A percentile compares a stretch with the other conserved stretches of the same genome.
These are phyloP conservation scores for Erodium trifolium DNA, from an alignment of 441 rosid species.

Conservation along the genomic window DNA sequence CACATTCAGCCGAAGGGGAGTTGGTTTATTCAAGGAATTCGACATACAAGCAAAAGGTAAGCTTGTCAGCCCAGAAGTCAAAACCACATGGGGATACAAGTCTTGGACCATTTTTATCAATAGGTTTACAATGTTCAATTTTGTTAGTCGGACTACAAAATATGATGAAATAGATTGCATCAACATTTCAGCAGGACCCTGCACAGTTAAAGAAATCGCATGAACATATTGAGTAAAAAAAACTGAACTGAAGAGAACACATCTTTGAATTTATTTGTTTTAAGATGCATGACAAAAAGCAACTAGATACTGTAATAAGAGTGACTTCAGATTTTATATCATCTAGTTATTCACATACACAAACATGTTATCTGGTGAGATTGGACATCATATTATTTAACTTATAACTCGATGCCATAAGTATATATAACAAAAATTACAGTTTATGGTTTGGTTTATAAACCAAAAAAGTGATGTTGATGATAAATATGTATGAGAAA, in stretches of 20 bases:
- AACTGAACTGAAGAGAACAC: neutral
- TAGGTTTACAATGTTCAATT: constrained; percentile 23
- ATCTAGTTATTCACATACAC: neutral
- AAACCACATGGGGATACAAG: constrained; percentile 29
- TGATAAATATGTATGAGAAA: neutral
- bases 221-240: neutral
- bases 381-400: no score
- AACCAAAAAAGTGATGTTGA: neutral
- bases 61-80: constrained; percentile 31
- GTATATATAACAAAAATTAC: neutral
- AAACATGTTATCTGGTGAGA: neutral
- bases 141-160: constrained; percentile 30
- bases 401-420: neutral
- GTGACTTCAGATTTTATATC: neutral
- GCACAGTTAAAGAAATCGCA: constrained; percentile 24
- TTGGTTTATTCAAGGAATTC: constrained; percentile 65
- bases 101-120: constrained; percentile 33
- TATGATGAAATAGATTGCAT: constrained; percentile 43
- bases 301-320: neutral
- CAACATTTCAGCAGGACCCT: constrained; percentile 34
- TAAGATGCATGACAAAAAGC: neutral
- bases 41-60: constrained; percentile 68
- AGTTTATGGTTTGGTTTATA: neutral
- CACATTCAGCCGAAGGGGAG: constrained; percentile 62
- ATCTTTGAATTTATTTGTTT: neutral